Conservation (phyloP, 768 basidiomycete species). For the Suillus occidentalis region DNA sequence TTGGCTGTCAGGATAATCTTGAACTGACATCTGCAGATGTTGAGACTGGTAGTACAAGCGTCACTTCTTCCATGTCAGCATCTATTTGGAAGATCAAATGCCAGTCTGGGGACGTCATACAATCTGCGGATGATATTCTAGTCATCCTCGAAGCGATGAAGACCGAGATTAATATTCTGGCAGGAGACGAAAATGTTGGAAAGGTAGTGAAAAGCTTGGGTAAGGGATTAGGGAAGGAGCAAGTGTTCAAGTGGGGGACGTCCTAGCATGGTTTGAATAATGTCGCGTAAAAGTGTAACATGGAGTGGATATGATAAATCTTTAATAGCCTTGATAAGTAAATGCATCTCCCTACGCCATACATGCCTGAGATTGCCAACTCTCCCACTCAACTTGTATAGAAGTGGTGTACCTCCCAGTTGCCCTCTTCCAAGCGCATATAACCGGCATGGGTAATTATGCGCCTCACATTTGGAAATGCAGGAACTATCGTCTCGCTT, state of each 20-base stretch:
- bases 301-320: not conserved
- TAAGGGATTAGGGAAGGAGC: slow-evolving; percentile 41
- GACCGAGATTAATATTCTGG: slow-evolving; percentile 52
- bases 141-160: slow-evolving; percentile 67
- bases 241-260: slow-evolving; percentile 47
- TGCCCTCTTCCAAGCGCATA: not conserved
- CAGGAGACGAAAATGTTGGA: slow-evolving; percentile 46
- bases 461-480: not conserved
- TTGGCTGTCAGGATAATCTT: not conserved
- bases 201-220: slow-evolving; percentile 42
- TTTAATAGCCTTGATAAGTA: not conserved
- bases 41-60: slow-evolving; percentile 3
- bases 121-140: slow-evolving; percentile 42
- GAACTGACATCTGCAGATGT: slow-evolving; percentile 2
- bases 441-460: not conserved
- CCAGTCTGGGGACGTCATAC: slow-evolving; percentile 41
- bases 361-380: no score
- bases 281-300: not conserved
- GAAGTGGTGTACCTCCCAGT: not conserved
- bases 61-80: slow-evolving; percentile 12
- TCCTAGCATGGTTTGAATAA: slow-evolving; percentile 36
- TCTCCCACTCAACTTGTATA: not conserved
- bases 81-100: slow-evolving; percentile 50
- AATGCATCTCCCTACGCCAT: not conserved
- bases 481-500: not conserved